Evolutionary conservation across 129 eudicot species (phyloP).

Genomic region (Logfia minima): DNA sequence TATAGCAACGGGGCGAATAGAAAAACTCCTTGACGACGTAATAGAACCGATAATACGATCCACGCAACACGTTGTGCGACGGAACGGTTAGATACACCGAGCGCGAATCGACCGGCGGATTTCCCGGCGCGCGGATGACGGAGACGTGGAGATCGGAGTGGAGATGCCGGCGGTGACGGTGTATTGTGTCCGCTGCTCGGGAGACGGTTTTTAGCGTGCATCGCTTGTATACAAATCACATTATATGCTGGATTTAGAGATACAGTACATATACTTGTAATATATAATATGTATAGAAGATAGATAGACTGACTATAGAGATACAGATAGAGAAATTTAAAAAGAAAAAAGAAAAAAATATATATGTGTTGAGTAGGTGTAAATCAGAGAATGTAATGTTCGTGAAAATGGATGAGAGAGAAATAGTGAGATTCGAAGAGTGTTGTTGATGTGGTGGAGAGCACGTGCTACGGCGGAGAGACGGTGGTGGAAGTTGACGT

Average conservation of each 20-base stretch:
- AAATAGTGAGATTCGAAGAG: constrained; percentile 34
- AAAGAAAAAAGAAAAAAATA: background rate
- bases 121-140: constrained; percentile 53
- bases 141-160: constrained; percentile 76
- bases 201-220: constrained; percentile 80
- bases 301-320: constrained; percentile 17
- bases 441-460: constrained; percentile 25
- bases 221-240: constrained; percentile 32
- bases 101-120: constrained; percentile 31
- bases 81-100: constrained; percentile 41
- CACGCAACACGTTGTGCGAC: constrained; percentile 69
- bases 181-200: constrained; percentile 85
- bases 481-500: constrained; percentile 26
- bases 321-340: background rate
- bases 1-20: constrained; percentile 75
- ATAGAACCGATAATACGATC: constrained; percentile 52
- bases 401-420: constrained; percentile 8
- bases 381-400: constrained; percentile 33
- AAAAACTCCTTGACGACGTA: constrained; percentile 75
- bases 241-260: constrained; percentile 32
- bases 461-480: constrained; percentile 28
- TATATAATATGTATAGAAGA: background rate
- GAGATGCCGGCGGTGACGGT: constrained; percentile 76
- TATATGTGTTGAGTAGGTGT: background rate
- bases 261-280: background rate